phyloP scores from a whole-genome alignment of 306 rosid species.

The Trifolium fragiferum region DNA sequence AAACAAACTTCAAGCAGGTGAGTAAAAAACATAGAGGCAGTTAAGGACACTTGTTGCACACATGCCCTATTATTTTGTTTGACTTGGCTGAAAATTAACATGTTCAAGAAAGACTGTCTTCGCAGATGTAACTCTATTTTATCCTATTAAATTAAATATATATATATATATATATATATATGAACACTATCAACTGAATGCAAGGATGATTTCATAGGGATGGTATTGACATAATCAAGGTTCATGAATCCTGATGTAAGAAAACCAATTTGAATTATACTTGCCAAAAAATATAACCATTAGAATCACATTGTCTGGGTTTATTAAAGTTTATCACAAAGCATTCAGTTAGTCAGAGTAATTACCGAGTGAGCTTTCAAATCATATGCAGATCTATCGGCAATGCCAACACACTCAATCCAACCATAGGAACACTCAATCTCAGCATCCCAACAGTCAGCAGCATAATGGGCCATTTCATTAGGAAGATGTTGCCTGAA shows the following conservation, averaged over 20 bases:
- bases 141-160: too few species aligned
- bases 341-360: slow-evolving; percentile 13
- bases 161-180: too few species aligned
- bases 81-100: too few species aligned
- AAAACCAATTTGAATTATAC: slow-evolving; percentile 20
- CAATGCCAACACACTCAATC: slow-evolving; percentile 99
- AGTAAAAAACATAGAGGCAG: too few species aligned
- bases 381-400: slow-evolving; percentile 97
- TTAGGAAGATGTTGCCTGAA: slow-evolving; percentile 96
- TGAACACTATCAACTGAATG: too few species aligned
- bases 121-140: too few species aligned
- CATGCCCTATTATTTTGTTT: too few species aligned
- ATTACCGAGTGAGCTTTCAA: slow-evolving; percentile 90
- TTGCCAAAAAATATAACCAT: background rate
- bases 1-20: too few species aligned
- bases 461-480: slow-evolving; percentile 99
- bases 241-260: slow-evolving; percentile 20
- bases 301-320: background rate
- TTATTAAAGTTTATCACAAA: slow-evolving; percentile 2
- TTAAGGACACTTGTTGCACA: too few species aligned
- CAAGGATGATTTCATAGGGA: too few species aligned
- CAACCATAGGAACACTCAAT: slow-evolving; percentile 94
- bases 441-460: slow-evolving; percentile 99
- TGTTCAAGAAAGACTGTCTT: too few species aligned
- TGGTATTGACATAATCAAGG: too few species aligned